A percentile compares a stretch with the other conserved stretches of the same genome.
These are phyloP conservation scores for Tremellales sp. DNA, from an alignment of 1,284 basidiomycete genomes.

Conservation along the genomic window DNA sequence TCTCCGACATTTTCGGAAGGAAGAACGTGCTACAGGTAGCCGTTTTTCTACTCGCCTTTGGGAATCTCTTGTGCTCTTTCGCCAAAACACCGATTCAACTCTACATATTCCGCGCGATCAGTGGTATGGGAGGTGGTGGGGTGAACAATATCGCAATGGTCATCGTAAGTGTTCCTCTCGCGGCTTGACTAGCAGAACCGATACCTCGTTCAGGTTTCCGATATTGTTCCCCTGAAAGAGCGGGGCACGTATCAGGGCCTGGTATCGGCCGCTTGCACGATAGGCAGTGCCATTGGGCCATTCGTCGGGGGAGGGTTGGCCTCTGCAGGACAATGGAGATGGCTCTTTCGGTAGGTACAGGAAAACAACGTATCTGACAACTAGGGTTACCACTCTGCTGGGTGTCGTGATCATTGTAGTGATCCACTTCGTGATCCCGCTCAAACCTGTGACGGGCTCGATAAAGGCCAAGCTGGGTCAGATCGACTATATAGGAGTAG, in stretches of 20 bases:
- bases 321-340: constrained; percentile 31
- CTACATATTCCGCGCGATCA: constrained; percentile 45
- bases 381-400: constrained; percentile 19
- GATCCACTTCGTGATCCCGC: constrained; percentile 30
- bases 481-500: constrained; percentile 35
- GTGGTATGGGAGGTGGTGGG: constrained; percentile 51
- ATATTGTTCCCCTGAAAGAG: constrained; percentile 49
- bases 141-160: constrained; percentile 50
- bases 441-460: constrained; percentile 28
- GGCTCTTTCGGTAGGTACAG: constrained; percentile 29
- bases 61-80: constrained; percentile 34
- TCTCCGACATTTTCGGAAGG: constrained; percentile 36
- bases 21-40: constrained; percentile 31
- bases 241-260: constrained; percentile 49
- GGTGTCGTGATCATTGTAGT: constrained; percentile 21
- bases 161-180: constrained; percentile 33
- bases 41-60: constrained; percentile 24
- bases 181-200: too few relatives aligned
- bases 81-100: constrained; percentile 34
- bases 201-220: constrained; percentile 26
- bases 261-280: constrained; percentile 18
- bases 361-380: background rate
- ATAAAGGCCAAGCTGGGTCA: constrained; percentile 24
- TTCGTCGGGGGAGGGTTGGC: constrained; percentile 32
- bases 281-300: constrained; percentile 27